Evolutionary conservation across 1,284 basidiomycete genomes (phyloP).

Genomic region (Inonotus hispidus): DNA sequence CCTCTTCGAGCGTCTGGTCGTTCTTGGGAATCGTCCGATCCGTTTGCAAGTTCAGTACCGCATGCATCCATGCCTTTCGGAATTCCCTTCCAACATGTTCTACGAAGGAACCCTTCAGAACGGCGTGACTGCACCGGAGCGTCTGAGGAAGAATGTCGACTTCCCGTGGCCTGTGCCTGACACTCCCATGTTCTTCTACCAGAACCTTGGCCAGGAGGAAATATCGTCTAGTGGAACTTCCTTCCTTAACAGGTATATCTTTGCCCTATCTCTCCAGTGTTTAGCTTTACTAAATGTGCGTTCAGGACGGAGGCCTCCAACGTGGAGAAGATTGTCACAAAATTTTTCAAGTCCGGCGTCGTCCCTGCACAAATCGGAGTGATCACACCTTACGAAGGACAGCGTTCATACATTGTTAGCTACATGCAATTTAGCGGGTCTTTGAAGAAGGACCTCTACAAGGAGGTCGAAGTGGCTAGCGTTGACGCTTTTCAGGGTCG

Average conservation of each 20-base stretch:
- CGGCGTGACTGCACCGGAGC: slow-evolving; percentile 97
- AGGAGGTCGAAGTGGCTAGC: slow-evolving; percentile 98
- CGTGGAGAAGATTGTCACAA: slow-evolving; percentile 99
- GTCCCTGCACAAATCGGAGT: slow-evolving; percentile 95
- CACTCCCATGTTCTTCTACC: slow-evolving; percentile 99
- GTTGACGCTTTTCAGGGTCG: slow-evolving; percentile 99
- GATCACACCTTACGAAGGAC: slow-evolving; percentile 98
- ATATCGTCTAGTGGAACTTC: slow-evolving; percentile 98
- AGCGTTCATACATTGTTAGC: slow-evolving; percentile 97
- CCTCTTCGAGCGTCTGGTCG: slow-evolving; percentile 94
- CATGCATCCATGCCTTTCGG: slow-evolving; percentile 99
- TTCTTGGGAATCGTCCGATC: slow-evolving; percentile 94
- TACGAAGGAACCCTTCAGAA: slow-evolving; percentile 99
- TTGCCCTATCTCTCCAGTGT: slow-evolving; percentile 18
- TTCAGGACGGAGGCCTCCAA: slow-evolving; percentile 94
- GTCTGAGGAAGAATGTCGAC: slow-evolving; percentile 94
- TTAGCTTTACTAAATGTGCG: slow-evolving; percentile 18
- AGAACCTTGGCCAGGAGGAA: slow-evolving; percentile 98
- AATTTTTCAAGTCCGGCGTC: slow-evolving; percentile 99
- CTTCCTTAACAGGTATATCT: slow-evolving; percentile 82
- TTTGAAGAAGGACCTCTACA: slow-evolving; percentile 98
- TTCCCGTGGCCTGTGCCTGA: slow-evolving; percentile 99
- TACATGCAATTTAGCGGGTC: slow-evolving; percentile 99
- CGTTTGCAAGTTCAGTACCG: slow-evolving; percentile 99
- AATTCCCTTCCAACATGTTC: slow-evolving; percentile 99